These are phyloP conservation scores for Xylaria sp. DNA, from an alignment of 2,329 filamentous ascomycete species.

Conservation along the genomic window DNA sequence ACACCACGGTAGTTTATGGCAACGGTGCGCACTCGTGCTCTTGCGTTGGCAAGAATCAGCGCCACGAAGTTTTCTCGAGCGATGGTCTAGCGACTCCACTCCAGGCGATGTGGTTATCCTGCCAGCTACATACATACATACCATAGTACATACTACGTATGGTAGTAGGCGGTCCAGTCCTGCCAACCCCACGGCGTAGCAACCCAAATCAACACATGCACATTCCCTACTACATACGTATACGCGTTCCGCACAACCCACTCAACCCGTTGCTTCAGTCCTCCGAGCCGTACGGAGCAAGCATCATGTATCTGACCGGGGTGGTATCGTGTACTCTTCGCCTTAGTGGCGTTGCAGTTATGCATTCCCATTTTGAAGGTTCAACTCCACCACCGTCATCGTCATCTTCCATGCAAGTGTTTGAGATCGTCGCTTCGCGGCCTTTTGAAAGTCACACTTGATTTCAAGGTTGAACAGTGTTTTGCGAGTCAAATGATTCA, in stretches of 20 bases:
- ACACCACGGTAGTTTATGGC: neutral
- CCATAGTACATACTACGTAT: too few species aligned
- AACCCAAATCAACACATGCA: conserved; percentile 24
- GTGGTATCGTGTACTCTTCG: neutral
- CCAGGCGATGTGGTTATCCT: conserved; percentile 17
- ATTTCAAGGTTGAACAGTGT: neutral
- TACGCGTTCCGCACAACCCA: neutral
- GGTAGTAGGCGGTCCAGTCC: conserved; percentile 12
- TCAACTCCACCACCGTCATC: conserved; percentile 26
- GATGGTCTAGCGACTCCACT: conserved; percentile 7
- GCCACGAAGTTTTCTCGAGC: conserved; percentile 10
- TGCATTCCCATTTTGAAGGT: conserved; percentile 18
- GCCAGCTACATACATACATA: too few species aligned
- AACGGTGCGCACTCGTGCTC: neutral
- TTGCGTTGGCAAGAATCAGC: neutral
- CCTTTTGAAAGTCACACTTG: neutral
- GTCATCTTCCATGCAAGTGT: conserved; percentile 21
- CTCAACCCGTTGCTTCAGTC: neutral
- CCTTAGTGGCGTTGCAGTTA: neutral
- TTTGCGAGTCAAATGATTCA: conserved; percentile 21
- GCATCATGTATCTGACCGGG: conserved; percentile 17
- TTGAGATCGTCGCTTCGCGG: conserved; percentile 10
- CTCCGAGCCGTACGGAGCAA: conserved; percentile 9
- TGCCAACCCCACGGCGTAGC: too few species aligned
- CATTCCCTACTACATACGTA: neutral